These are phyloP conservation scores for Sporisorium scitamineum DNA, from an alignment of 1,284 basidiomycete species.

Conservation along the genomic window DNA sequence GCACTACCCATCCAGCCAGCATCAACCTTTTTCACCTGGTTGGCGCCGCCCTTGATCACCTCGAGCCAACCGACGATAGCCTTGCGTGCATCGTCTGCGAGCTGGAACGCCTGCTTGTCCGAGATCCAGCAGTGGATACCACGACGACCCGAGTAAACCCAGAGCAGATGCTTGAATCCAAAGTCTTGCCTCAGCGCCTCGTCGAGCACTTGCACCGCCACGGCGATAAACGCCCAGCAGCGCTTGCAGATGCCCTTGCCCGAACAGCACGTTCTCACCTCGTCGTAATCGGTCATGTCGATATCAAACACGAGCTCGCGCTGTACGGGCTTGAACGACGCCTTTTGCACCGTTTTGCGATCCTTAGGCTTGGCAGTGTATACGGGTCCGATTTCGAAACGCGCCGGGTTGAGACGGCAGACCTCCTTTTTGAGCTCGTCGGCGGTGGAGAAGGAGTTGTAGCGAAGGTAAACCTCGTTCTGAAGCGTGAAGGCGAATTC, in stretches of 20 bases:
- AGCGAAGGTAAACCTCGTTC: slow-evolving; percentile 90
- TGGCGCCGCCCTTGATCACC: slow-evolving; percentile 82
- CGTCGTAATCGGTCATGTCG: slow-evolving; percentile 99
- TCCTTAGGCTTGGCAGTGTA: slow-evolving; percentile 92
- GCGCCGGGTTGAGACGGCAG: slow-evolving; percentile 69
- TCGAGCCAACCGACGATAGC: slow-evolving; percentile 88
- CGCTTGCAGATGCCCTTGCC: slow-evolving; percentile 90
- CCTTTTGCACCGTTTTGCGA: slow-evolving; percentile 83
- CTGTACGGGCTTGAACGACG: slow-evolving; percentile 80
- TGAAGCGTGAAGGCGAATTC: slow-evolving; percentile 97
- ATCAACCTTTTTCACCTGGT: slow-evolving; percentile 87
- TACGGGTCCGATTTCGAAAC: slow-evolving; percentile 96
- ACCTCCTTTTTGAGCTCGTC: slow-evolving; percentile 92
- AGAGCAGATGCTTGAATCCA: slow-evolving; percentile 82
- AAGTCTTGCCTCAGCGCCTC: slow-evolving; percentile 82
- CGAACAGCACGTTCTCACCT: slow-evolving; percentile 92
- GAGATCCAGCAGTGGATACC: slow-evolving; percentile 99
- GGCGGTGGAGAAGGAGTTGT: slow-evolving; percentile 86
- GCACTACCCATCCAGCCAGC: slow-evolving; percentile 70
- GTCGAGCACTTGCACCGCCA: slow-evolving; percentile 91
- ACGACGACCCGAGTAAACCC: slow-evolving; percentile 98
- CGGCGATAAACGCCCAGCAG: slow-evolving; percentile 95
- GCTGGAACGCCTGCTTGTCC: slow-evolving; percentile 84
- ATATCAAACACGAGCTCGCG: slow-evolving; percentile 99
- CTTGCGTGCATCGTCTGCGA: slow-evolving; percentile 91